phyloP scores from a whole-genome alignment of 805 yeast species.

The Clavispora santaluciae region DNA sequence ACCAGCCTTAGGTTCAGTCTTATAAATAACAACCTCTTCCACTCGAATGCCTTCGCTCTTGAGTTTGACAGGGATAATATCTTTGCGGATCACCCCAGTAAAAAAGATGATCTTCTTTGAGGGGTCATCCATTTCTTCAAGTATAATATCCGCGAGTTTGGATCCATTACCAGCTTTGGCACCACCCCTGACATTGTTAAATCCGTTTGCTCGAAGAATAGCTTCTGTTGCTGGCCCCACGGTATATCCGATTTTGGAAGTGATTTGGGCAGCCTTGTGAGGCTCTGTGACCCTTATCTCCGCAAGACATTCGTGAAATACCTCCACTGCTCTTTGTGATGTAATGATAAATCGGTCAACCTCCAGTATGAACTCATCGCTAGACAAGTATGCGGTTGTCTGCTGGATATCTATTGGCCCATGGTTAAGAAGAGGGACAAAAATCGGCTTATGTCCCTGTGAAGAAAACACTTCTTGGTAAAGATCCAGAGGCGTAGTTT shows the following conservation, averaged over 20 bases:
- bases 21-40: conserved; percentile 62
- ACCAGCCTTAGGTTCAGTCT: conserved; percentile 51
- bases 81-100: conserved; percentile 83
- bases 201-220: conserved; percentile 58
- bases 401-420: conserved; percentile 45
- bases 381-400: conserved; percentile 41
- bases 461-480: conserved; percentile 45
- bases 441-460: conserved; percentile 41
- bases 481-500: conserved; percentile 63
- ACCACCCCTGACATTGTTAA: conserved; percentile 67
- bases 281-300: conserved; percentile 15
- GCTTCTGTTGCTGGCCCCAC: conserved; percentile 87
- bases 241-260: conserved; percentile 62
- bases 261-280: conserved; percentile 18
- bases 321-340: conserved; percentile 88
- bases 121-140: conserved; percentile 27
- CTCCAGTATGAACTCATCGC: conserved; percentile 35
- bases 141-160: conserved; percentile 59
- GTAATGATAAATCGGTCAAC: conserved; percentile 67
- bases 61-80: conserved; percentile 68
- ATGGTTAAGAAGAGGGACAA: conserved; percentile 74
- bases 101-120: conserved; percentile 51
- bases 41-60: conserved; percentile 38
- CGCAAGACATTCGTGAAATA: conserved; percentile 46
- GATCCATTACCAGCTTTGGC: conserved; percentile 76